Base-by-base conservation (phyloP, 2,329 filamentous ascomycete species). In the Fusarium lyarnte region DNA sequence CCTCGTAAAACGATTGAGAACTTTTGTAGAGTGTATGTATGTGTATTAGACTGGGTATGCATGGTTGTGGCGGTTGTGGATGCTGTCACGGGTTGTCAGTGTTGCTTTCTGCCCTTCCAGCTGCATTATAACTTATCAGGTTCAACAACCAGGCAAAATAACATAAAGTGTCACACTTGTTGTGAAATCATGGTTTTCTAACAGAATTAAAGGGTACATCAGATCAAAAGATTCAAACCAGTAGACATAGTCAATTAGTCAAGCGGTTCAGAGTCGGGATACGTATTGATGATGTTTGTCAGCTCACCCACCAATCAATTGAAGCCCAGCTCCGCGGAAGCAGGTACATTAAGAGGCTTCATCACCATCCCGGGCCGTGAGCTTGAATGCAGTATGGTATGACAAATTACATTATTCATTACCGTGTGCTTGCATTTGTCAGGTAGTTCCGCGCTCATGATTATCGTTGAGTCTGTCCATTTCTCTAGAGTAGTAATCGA, bases 401-500 rank as follows among this genome's bases (percentile, higher is more conserved):
- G 33, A 33, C 49, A n/a, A 29, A 53, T 27, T 16, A 13, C 19
- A 4, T 39, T 5, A 3, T 9, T 10, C 16, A 8, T 8, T 0
- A n/a, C 0, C 10, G 8, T 8, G 6, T 53, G 1, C 0, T 4
- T 6, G 19, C 2, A 35, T 53, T 53, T 53, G 49, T 53, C 49
- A 53, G 19, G 27, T 0, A 0, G 5, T 25, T 38, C 31, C 23
- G 23, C 49, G 33, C 9, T 52, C 23, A 27, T 52, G 17, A 5
- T 9, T 27, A 9, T 5, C 8, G 2, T 27, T n/a, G 6, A 4
- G 5, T 36, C 23, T 36, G 13, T 14, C 8, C 1, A 8, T 1
- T 6, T 13, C 11, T 21, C 21, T 2, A n/a, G 19, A n/a, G 19
- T 41, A 14, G 21, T 21, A 39, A n/a, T 39, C 38, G 10, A 31